A percentile compares a stretch with the other conserved stretches of the same genome.
Evolutionary conservation across 1,284 basidiomycete species (phyloP).

Genomic region (Prillingera fragicola): DNA sequence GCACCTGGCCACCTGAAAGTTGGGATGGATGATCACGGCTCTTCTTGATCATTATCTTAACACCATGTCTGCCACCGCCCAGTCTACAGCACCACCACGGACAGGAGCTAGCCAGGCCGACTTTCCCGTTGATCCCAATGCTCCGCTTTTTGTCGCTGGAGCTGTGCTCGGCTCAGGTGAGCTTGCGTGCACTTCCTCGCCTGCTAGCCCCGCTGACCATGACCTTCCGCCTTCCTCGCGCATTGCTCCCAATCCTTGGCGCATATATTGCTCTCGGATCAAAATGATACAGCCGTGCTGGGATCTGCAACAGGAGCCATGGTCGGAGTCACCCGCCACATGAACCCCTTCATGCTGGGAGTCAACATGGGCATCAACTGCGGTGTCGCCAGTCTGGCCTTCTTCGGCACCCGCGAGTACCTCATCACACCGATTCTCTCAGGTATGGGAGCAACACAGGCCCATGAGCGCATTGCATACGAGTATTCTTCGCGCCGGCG

Average conservation of each 20-base stretch:
- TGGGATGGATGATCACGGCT: too few species aligned
- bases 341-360: constrained; percentile 30
- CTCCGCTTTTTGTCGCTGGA: constrained; percentile 18
- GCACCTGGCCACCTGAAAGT: too few species aligned
- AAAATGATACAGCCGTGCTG: constrained; percentile 17
- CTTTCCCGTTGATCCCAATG: constrained; percentile 12
- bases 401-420: constrained; percentile 46
- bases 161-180: constrained; percentile 7
- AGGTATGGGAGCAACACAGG: constrained; percentile 17
- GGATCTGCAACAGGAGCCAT: constrained; percentile 35
- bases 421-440: constrained; percentile 39
- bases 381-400: constrained; percentile 32
- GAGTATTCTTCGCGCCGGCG: constrained; percentile 3
- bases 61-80: too few species aligned
- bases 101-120: too few species aligned
- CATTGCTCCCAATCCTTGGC: not conserved
- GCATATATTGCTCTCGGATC: not conserved
- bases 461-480: constrained; percentile 19
- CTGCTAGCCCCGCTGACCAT: not conserved
- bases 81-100: too few species aligned
- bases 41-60: too few species aligned
- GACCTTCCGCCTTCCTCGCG: not conserved
- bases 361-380: constrained; percentile 40
- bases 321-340: constrained; percentile 26
- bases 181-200: too few species aligned